Conservation (phyloP, 83 land plant species). For the Picea mariana region DNA sequence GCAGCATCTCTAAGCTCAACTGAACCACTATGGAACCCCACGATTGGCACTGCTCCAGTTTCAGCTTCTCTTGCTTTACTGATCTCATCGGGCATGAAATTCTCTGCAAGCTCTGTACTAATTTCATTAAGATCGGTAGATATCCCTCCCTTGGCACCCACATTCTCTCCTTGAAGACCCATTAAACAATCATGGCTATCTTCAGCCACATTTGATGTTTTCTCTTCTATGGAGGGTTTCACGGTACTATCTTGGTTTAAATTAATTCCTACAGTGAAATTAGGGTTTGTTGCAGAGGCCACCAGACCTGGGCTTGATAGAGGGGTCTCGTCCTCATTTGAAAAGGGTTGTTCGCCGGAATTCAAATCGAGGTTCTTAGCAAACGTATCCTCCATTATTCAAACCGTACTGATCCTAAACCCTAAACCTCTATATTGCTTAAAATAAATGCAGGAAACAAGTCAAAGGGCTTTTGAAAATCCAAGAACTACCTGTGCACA, state of each 20-base stretch:
- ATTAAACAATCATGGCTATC: not conserved
- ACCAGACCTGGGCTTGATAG: not conserved
- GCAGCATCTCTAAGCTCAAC: not conserved
- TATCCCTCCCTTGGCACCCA: not conserved
- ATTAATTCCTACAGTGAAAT: not conserved
- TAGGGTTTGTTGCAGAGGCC: not conserved
- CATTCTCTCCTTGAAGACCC: not conserved
- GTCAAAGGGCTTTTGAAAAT: no score
- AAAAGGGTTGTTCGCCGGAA: not conserved
- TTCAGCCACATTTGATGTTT: not conserved
- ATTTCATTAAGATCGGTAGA: not conserved
- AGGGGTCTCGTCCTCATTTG: constrained; percentile 1
- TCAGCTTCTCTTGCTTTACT: not conserved
- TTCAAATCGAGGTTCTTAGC: constrained; percentile 12
- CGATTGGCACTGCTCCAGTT: not conserved
- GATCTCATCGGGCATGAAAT: not conserved
- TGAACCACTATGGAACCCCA: not conserved
- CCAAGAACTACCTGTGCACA: no score
- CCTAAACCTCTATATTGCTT: not conserved
- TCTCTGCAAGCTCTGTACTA: constrained; percentile 2
- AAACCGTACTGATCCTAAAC: not conserved
- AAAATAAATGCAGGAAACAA: no score
- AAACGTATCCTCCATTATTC: not conserved
- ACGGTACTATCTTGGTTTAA: not conserved
- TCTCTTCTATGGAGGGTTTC: not conserved